These are phyloP conservation scores for Aspergillus wentii DNA, from an alignment of 495 filamentous ascomycete species.

Conservation along the genomic window DNA sequence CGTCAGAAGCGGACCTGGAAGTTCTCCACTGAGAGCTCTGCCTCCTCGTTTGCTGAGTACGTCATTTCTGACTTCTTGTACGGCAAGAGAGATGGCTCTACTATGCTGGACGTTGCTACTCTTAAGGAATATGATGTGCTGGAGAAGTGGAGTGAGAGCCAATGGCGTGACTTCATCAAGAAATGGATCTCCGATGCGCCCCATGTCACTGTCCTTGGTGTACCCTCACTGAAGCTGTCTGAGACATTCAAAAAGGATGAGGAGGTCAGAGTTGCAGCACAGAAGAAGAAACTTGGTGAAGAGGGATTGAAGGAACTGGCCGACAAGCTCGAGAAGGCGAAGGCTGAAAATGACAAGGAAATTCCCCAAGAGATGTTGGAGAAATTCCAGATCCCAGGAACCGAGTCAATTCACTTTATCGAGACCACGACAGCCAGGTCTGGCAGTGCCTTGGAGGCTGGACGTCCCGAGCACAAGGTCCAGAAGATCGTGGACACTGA, in stretches of 20 bases:
- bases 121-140: constrained; percentile 72
- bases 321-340: constrained; percentile 72
- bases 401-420: constrained; percentile 90
- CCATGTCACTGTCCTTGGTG: constrained; percentile 85
- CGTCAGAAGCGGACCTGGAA: constrained; percentile 74
- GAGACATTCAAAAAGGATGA: constrained; percentile 71
- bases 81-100: constrained; percentile 78
- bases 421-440: constrained; percentile 81
- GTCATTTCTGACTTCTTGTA: constrained; percentile 91
- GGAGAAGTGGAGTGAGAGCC: constrained; percentile 69
- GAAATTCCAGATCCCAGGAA: constrained; percentile 73
- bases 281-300: constrained; percentile 57
- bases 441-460: constrained; percentile 69
- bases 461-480: constrained; percentile 58
- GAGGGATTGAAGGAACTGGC: constrained; percentile 65
- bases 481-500: constrained; percentile 75
- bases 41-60: constrained; percentile 68
- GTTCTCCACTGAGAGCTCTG: constrained; percentile 70
- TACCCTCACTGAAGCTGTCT: constrained; percentile 66
- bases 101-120: constrained; percentile 61
- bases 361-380: constrained; percentile 74
- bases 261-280: constrained; percentile 46
- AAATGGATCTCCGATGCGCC: constrained; percentile 82
- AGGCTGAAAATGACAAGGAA: constrained; percentile 74
- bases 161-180: constrained; percentile 78